Evolutionary conservation across 2,329 filamentous ascomycete species (phyloP), one percentile per base, ranked within the genome.

Genomic region (Fusarium acutatum): DNA sequence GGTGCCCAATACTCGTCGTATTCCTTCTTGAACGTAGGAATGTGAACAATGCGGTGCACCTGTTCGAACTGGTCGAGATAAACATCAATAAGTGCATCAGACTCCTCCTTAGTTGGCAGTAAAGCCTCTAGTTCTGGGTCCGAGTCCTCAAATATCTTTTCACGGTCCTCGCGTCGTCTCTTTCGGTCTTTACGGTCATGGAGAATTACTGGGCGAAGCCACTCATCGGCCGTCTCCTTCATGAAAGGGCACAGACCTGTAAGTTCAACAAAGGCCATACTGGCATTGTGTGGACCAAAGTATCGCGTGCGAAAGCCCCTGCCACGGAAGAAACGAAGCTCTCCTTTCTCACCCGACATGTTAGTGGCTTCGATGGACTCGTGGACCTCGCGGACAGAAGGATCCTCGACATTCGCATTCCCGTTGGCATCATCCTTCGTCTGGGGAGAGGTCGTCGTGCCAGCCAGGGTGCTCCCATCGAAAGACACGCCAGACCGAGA

Each of bases 161-260:
- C 87, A 15, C 88, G 85, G 41, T 89, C 86, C 72, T 86, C 83
- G 68, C 85, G 85, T 53, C 87, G 84, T 74, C 86, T 86, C 76
- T 84, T 84, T 56, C 88, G 86, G 74, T 90, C 88, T 80, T 90
- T 90, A 72, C 84, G 83, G 46, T 86, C 82, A 71, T 88, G 86
- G 32, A 89, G 84, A 41, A 88, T 88, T 49, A 90, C 85, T 13
- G 89, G 88, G 58, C 86, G 85, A 61, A 91, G 83, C 88, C 88
- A 90, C 77, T 90, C 88, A 60, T 90, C 87, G 15, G 88, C 88
- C 2, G 88, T 90, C 81, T 90, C 88, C 72, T 86, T 87, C 89
- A 91, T 90, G 66, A 90, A 90, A 20, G 88, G 86, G 50, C 85
- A 88, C 50, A 91, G 83, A 6, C 89, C 88, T 6, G 87, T 86